Evolutionary conservation across 768 basidiomycete genomes (phyloP), one percentile per base, ranked within the genome.

Genomic region (Butyriboletus loyo): DNA sequence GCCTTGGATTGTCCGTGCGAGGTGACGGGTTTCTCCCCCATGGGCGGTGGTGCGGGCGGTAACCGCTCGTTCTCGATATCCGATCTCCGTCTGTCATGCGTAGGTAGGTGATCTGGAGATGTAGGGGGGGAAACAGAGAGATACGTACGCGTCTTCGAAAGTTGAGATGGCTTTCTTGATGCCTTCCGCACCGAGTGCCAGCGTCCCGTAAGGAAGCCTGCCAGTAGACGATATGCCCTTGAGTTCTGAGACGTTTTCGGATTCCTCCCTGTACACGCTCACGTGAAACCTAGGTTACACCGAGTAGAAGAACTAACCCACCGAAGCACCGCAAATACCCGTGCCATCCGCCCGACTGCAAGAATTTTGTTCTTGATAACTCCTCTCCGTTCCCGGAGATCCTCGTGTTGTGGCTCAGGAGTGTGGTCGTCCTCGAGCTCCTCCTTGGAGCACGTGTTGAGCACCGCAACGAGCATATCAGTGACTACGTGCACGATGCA

Each of bases 391-490:
- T 77, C 75, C 4, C 32, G 66, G 52, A 47, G 52, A 38, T 60
- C 73, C 53, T 56, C 62, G 53, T 46, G 67, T 55, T 57, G 69
- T 39, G 57, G 46, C 9, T 65, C 63, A 42, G n/a, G 45, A 47
- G 52, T 17, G 37, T 58, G 53, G 44, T 82, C 81, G 66, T 95
- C 92, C 59, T 94, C 92, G 27, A 99, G 82, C 70, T 98, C 96
- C 65, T 97, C 94, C 70, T 94, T 91, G 43, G 90, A 91, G 72
- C 94, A 98, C 30, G 92, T 93, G 64, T 93, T 91, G 35, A 99
- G 82, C 38, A 99, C 92, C 5, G 94, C 93, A 31, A 96, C 93
- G 51, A 99, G 77, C 95, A 98, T 98, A 66, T 99, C 96, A 52
- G 90, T 95, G 71, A 98, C 95, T 98, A 53, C 5, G 42, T 24